A percentile compares a stretch with the other conserved stretches of the same genome.
Conservation (phyloP, 768 basidiomycete species). For the Rhodotorula babjevae region DNA sequence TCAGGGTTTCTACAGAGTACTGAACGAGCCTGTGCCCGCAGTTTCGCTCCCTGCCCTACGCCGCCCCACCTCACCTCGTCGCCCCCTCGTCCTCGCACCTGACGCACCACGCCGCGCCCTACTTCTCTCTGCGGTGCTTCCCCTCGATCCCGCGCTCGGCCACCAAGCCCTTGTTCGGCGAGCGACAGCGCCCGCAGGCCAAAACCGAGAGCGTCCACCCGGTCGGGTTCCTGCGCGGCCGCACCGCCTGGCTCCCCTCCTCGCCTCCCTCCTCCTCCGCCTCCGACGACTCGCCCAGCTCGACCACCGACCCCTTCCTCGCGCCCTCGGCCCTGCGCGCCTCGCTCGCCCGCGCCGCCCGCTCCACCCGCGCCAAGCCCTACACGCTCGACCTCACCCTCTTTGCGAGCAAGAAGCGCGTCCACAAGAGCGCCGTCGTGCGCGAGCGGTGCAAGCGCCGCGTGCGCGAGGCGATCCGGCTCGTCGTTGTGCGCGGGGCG, state of each 20-base stretch:
- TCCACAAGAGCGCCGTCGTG: constrained; percentile 29
- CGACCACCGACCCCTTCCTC: constrained; percentile 1
- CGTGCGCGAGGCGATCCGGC: constrained; percentile 25
- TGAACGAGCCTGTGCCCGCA: not conserved
- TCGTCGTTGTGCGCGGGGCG: constrained; percentile 26
- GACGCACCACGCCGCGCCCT: not conserved
- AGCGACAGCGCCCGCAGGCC: not conserved
- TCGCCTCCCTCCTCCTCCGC: not conserved
- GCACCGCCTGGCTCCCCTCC: not conserved
- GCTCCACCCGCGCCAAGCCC: constrained; percentile 1
- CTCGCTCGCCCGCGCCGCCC: not conserved
- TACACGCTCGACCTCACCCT: constrained; percentile 33
- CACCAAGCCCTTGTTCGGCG: not conserved
- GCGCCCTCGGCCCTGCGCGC: not conserved
- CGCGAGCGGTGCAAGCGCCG: constrained; percentile 26
- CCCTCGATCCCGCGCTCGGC: constrained; percentile 4
- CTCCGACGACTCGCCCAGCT: not conserved
- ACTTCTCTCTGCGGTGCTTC: constrained; percentile 24
- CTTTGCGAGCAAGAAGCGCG: constrained; percentile 31
- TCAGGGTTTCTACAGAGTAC: not conserved
- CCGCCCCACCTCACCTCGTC: not conserved
- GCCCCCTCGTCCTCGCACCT: constrained; percentile 6
- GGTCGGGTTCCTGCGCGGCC: not conserved
- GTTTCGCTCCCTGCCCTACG: constrained; percentile 15
- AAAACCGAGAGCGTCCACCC: not conserved